These are phyloP conservation scores for Mucor lusitanicus DNA, from an alignment of 371 early-diverging fungal species.

Conservation along the genomic window DNA sequence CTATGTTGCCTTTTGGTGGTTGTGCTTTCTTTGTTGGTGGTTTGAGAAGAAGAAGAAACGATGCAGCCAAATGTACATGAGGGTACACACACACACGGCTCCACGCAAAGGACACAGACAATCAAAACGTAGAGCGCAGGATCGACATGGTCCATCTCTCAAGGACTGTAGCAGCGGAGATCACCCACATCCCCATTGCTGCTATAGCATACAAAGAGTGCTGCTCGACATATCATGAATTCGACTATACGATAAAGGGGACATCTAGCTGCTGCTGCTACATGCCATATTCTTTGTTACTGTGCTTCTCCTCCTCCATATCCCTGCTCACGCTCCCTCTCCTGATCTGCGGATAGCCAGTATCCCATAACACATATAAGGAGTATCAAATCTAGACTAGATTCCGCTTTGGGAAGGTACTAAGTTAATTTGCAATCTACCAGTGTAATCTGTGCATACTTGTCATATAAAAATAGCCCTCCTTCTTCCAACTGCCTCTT, in stretches of 20 bases:
- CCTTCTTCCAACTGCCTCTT: background rate
- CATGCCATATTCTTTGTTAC: background rate
- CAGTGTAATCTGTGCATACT: slow-evolving; percentile 3
- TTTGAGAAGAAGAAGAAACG: background rate
- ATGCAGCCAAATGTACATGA: background rate
- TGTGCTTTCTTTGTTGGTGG: background rate
- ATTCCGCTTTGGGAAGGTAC: slow-evolving; percentile 1
- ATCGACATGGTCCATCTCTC: background rate
- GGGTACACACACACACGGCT: slow-evolving; percentile 2
- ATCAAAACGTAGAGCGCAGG: background rate
- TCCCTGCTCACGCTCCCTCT: background rate
- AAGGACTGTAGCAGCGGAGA: too few relatives aligned
- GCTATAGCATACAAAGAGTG: background rate
- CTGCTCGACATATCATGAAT: background rate
- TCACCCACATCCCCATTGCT: background rate
- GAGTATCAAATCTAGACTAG: slow-evolving; percentile 1
- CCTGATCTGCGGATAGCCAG: slow-evolving; percentile 1
- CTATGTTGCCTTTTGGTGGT: slow-evolving; percentile 2
- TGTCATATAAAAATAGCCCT: slow-evolving; percentile 3
- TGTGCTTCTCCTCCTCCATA: background rate
- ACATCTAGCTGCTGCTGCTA: background rate
- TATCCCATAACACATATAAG: background rate
- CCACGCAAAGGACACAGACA: background rate
- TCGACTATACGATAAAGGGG: background rate
- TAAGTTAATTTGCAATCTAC: slow-evolving; percentile 3